Evolutionary conservation across 2,329 filamentous ascomycete species (phyloP).

Genomic region (Xylariaceae sp.): DNA sequence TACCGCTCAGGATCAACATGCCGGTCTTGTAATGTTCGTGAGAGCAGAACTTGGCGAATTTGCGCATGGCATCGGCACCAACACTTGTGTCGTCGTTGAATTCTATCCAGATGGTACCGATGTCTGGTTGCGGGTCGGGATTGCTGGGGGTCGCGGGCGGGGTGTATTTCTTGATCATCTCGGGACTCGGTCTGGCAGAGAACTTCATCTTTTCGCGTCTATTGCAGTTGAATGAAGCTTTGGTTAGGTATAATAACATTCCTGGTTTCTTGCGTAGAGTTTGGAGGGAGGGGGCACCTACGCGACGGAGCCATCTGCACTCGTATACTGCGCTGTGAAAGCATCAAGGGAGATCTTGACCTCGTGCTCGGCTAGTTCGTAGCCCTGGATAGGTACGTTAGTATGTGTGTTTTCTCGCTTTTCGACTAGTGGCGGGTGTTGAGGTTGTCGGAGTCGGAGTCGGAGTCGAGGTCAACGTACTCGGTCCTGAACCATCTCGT

Average conservation of each 20-base stretch:
- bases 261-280: background rate
- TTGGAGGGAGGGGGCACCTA: slow-evolving; percentile 40
- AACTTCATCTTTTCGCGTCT: slow-evolving; percentile 84
- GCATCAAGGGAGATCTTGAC: slow-evolving; percentile 78
- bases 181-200: slow-evolving; percentile 74
- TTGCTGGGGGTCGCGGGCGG: slow-evolving; percentile 62
- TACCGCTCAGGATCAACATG: slow-evolving; percentile 78
- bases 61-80: slow-evolving; percentile 87
- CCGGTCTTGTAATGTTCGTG: slow-evolving; percentile 80
- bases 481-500: slow-evolving; percentile 90
- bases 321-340: slow-evolving; percentile 68
- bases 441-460: background rate
- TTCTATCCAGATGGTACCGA: slow-evolving; percentile 88
- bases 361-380: slow-evolving; percentile 86
- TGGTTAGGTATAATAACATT: slow-evolving; percentile 5
- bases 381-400: slow-evolving; percentile 58
- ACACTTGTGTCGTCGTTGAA: slow-evolving; percentile 75
- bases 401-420: slow-evolving; percentile 1
- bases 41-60: slow-evolving; percentile 77
- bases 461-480: slow-evolving; percentile 47
- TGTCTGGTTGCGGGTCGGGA: slow-evolving; percentile 65
- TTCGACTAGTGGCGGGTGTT: background rate
- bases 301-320: slow-evolving; percentile 69
- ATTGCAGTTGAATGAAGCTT: slow-evolving; percentile 12
- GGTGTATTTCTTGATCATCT: slow-evolving; percentile 81